Percentiles rank a stretch among this genome's conserved stretches.
These are phyloP conservation scores for Penicillium sp. DNA, from an alignment of 2,329 filamentous ascomycete species.

Conservation along the genomic window DNA sequence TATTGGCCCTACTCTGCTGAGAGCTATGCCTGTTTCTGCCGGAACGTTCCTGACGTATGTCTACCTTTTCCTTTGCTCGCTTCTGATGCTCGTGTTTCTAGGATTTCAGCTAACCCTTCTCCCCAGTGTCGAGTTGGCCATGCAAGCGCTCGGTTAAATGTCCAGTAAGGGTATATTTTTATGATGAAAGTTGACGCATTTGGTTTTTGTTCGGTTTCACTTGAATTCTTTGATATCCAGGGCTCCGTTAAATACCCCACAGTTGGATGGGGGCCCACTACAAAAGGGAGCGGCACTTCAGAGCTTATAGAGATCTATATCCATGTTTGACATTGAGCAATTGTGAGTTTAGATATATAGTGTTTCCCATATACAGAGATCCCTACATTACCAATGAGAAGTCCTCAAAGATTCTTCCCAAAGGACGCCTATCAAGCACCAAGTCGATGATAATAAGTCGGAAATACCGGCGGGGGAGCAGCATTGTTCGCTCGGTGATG, in stretches of 20 bases:
- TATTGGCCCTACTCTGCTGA: constrained; percentile 76
- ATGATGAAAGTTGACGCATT: constrained; percentile 10
- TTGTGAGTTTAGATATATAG: background rate
- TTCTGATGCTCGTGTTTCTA: background rate
- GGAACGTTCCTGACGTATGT: constrained; percentile 81
- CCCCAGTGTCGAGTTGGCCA: constrained; percentile 39
- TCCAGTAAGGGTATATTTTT: background rate
- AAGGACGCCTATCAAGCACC: no score
- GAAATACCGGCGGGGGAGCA: background rate
- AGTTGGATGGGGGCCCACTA: constrained; percentile 4
- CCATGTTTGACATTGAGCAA: background rate
- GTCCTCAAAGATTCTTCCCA: no score
- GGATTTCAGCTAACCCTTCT: constrained; percentile 7
- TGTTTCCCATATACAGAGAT: background rate
- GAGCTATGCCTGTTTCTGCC: constrained; percentile 93
- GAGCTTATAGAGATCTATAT: background rate
- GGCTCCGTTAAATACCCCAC: constrained; percentile 5
- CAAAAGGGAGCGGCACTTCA: constrained; percentile 4
- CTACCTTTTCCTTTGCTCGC: background rate
- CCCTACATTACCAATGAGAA: constrained; percentile 16
- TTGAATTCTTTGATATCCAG: constrained; percentile 18
- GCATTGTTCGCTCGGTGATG: background rate
- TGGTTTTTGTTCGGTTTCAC: constrained; percentile 4
- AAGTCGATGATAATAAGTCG: no score
- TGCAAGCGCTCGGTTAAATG: constrained; percentile 38